Evolutionary conservation across 371 early-diverging fungal genomes (phyloP).

Genomic region (Apophysomyces ossiformis): DNA sequence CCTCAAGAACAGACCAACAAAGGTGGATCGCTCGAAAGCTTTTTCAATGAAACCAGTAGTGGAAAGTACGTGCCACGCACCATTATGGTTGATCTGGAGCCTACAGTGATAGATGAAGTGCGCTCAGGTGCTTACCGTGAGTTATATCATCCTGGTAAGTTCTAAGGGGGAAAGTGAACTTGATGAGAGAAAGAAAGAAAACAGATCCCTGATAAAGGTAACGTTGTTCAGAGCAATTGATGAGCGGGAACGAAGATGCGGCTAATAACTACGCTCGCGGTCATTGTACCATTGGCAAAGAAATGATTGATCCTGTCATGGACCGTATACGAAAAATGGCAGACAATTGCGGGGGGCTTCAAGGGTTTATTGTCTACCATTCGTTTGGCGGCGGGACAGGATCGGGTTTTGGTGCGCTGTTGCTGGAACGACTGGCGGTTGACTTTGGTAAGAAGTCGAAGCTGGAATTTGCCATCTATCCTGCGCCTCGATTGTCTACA

Average conservation of each 20-base stretch:
- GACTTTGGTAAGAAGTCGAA: conserved; percentile 99
- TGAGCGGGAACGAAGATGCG: conserved; percentile 99
- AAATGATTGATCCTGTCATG: conserved; percentile 94
- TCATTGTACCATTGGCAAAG: conserved; percentile 99
- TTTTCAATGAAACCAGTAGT: conserved; percentile 94
- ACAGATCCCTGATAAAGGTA: too few species aligned
- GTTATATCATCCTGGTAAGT: conserved; percentile 94
- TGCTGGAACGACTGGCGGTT: conserved; percentile 94
- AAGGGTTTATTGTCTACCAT: conserved; percentile 98
- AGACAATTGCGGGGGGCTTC: conserved; percentile 98
- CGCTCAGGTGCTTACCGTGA: conserved; percentile 95
- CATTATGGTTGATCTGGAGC: conserved; percentile 98
- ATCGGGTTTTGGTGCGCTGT: conserved; percentile 97
- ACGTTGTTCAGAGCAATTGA: conserved; percentile 86
- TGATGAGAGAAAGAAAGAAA: too few species aligned
- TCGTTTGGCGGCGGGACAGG: conserved; percentile 99
- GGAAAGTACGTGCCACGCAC: conserved; percentile 99
- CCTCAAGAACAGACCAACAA: conserved; percentile 55
- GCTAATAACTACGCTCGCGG: conserved; percentile 99
- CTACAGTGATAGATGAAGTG: conserved; percentile 97
- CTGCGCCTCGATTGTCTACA: conserved; percentile 95
- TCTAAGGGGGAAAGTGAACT: too few species aligned
- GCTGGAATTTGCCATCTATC: conserved; percentile 98
- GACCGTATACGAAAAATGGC: conserved; percentile 98
- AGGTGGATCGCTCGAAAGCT: conserved; percentile 71